Evolutionary conservation across 805 yeast species (phyloP).

Genomic region (Metschnikowia proteae): DNA sequence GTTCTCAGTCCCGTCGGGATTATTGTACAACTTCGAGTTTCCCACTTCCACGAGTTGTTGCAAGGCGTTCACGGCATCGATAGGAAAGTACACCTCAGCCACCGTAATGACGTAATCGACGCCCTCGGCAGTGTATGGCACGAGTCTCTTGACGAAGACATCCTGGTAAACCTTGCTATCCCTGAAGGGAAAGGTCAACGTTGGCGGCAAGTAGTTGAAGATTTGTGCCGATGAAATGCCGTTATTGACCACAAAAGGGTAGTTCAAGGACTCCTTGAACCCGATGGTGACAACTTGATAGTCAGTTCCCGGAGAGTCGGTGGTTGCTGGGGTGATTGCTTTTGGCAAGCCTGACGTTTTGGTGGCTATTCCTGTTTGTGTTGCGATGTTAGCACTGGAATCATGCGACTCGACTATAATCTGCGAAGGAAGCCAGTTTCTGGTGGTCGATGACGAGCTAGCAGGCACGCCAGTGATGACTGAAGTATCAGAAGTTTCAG

Average conservation of each 20-base stretch:
- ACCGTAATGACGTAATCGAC: slow-evolving; percentile 71
- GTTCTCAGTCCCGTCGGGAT: slow-evolving; percentile 51
- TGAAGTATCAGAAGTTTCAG: not conserved
- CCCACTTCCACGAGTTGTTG: slow-evolving; percentile 46
- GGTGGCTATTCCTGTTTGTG: slow-evolving; percentile 14
- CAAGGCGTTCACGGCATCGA: slow-evolving; percentile 44
- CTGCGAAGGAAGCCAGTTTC: slow-evolving; percentile 36
- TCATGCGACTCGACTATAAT: slow-evolving; percentile 23
- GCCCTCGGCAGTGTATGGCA: slow-evolving; percentile 63
- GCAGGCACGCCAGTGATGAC: not conserved
- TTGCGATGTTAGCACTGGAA: slow-evolving; percentile 7
- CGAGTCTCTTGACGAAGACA: slow-evolving; percentile 62
- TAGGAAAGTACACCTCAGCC: slow-evolving; percentile 83
- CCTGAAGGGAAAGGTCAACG: slow-evolving; percentile 60
- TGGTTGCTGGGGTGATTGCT: slow-evolving; percentile 67
- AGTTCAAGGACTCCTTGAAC: slow-evolving; percentile 73
- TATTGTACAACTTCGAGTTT: slow-evolving; percentile 57
- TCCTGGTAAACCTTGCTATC: slow-evolving; percentile 25
- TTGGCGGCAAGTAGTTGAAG: slow-evolving; percentile 77
- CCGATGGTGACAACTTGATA: slow-evolving; percentile 67
- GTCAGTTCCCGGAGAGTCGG: slow-evolving; percentile 42
- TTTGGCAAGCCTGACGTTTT: slow-evolving; percentile 60
- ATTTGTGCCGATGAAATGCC: slow-evolving; percentile 80
- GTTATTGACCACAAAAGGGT: slow-evolving; percentile 73
- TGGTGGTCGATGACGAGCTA: slow-evolving; percentile 8